Percentiles rank a stretch among this genome's conserved stretches.
Conservation (phyloP, 495 filamentous ascomycete genomes). For the Talaromyces borbonicus region DNA sequence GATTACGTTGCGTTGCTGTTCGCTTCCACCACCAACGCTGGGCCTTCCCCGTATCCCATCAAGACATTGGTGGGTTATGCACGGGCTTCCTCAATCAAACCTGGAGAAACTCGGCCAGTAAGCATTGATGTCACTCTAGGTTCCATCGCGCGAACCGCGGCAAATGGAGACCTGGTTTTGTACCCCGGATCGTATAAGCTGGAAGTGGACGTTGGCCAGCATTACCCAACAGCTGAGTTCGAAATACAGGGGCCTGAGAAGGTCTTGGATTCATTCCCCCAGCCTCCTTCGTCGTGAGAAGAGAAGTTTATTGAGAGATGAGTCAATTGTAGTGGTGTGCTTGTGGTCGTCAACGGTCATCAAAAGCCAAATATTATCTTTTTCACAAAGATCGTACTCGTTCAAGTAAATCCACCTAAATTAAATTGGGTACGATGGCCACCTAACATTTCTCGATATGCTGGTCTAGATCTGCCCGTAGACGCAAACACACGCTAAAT, state of each 20-base stretch:
- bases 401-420: no score
- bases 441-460: no score
- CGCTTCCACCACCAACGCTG: conserved; percentile 31
- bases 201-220: conserved; percentile 31
- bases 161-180: conserved; percentile 41
- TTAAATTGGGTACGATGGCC: no score
- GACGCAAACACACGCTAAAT: no score
- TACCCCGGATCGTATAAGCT: conserved; percentile 49
- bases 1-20: conserved; percentile 47
- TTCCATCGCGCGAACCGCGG: conserved; percentile 41
- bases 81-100: conserved; percentile 30
- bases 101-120: conserved; percentile 22
- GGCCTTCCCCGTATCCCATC: conserved; percentile 44
- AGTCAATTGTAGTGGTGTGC: no score
- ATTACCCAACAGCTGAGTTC: conserved; percentile 2
- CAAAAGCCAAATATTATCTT: no score
- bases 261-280: conserved; percentile 1
- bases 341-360: no score
- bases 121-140: conserved; percentile 41
- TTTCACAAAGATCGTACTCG: no score
- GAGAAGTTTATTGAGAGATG: no score
- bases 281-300: conserved; percentile 2
- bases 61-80: conserved; percentile 46
- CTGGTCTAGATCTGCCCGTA: no score
- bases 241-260: neutral